Evolutionary conservation across 1,139 yeast species (phyloP).

Genomic region (Yamadazyma dendronema): DNA sequence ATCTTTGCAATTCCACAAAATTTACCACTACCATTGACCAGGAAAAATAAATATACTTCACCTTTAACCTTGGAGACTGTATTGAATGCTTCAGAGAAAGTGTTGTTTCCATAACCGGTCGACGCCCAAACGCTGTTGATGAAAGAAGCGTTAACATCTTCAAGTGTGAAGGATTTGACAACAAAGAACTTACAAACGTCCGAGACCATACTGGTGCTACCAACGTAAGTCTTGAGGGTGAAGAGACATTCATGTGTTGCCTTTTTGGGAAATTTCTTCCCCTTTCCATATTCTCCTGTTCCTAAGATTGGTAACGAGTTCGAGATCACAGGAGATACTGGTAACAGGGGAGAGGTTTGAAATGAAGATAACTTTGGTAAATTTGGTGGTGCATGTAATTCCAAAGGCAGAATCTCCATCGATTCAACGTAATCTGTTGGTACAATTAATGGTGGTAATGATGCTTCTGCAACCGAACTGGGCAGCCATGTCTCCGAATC

Average conservation of each 20-base stretch:
- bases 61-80: conserved; percentile 9
- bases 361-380: too few species aligned
- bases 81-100: conserved; percentile 37
- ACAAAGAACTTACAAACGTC: conserved; percentile 46
- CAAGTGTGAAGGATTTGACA: conserved; percentile 51
- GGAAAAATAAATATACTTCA: conserved; percentile 49
- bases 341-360: not conserved
- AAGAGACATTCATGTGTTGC: too few species aligned
- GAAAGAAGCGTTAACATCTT: conserved; percentile 51
- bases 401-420: too few species aligned
- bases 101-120: conserved; percentile 53
- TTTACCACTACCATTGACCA: conserved; percentile 58
- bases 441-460: too few species aligned
- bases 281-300: too few species aligned
- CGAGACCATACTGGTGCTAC: conserved; percentile 18
- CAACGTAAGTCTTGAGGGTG: conserved; percentile 22
- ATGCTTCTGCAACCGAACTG: not conserved
- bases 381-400: too few species aligned
- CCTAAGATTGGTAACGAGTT: too few species aligned
- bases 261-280: too few species aligned
- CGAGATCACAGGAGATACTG: not conserved
- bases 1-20: conserved; percentile 66
- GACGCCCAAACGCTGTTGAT: conserved; percentile 57
- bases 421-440: too few species aligned
- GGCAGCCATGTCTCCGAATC: not conserved